Evolutionary conservation across 352 stramenopile genomes (phyloP), one percentile per base, ranked within the genome.

Genomic region (Lagenidium sp.): DNA sequence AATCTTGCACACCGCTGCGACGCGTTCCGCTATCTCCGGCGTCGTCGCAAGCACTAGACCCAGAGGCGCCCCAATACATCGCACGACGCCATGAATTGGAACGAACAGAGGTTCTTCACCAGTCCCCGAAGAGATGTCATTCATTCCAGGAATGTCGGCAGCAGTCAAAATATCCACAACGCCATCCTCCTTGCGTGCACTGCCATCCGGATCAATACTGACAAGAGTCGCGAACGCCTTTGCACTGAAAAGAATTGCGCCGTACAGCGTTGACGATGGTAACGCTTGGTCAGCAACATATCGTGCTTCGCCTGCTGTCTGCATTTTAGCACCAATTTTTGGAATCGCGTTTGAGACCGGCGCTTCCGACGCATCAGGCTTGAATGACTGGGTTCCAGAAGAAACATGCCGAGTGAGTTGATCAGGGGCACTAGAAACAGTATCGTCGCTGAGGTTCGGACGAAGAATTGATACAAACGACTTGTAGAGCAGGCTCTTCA

Each of bases 101-200:
- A 79, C 63, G 26, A 81, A 83, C 13, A 83, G 52, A 6, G 44
- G 37, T 36, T 76, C 63, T 25, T 61, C 44, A 20, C 56, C 57
- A 19, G 21, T 29, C 18, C 46, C 47, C 4, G 46, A 45, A 21
- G 41, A 50, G 6, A 63, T 47, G 32, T 63, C 54, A 40, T 74
- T 72, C 1, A 18, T 35, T 4, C 64, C 65, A 28, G 39, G 55
- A 20, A 75, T 50, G 43, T 77, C 59, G 4, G 8, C 19, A 12
- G 64, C 58, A 5, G 46, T 65, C 19, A 75, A 22, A 8, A 81
- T 62, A 25, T 65, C 61, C 11, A 77, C 53, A 13, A 73, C 62
- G 7, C 68, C 68, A 8, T 26, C 20, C 5, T 73, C 26, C 1
- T 24, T 39, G 12, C 47, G 37, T 16, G 61, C 60, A 18, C 19